Evolutionary conservation across 441 rosid species (phyloP).

Genomic region (Manihot esculenta): DNA sequence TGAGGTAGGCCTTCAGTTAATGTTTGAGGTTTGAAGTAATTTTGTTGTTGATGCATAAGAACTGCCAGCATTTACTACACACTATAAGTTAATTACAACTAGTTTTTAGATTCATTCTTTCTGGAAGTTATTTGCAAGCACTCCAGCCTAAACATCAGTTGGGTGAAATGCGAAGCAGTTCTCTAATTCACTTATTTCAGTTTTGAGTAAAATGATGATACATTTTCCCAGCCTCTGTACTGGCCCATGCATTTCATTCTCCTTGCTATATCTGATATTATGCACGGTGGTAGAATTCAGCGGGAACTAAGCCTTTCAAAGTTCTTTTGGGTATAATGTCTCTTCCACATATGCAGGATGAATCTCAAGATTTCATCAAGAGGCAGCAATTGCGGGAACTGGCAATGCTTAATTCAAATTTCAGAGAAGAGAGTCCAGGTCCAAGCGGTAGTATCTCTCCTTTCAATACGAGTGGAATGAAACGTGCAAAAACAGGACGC

Average conservation of each 20-base stretch:
- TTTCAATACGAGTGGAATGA: conserved; percentile 90
- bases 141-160: not conserved
- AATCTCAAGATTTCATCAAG: conserved; percentile 87
- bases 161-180: too few species aligned
- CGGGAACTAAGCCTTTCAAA: not conserved
- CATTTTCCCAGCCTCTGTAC: not conserved
- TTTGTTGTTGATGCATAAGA: not conserved
- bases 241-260: not conserved
- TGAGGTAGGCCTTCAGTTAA: not conserved
- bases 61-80: not conserved
- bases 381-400: conserved; percentile 92
- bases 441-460: conserved; percentile 91
- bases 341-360: conserved; percentile 53
- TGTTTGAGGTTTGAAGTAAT: not conserved
- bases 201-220: not conserved
- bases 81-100: not conserved
- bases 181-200: not conserved
- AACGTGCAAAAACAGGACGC: conserved; percentile 92
- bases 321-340: not conserved
- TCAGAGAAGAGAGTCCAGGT: conserved; percentile 94
- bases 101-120: not conserved
- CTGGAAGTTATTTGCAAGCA: not conserved
- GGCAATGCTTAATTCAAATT: conserved; percentile 80
- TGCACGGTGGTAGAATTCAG: not conserved
- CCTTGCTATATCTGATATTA: not conserved